Evolutionary conservation across 306 rosid genomes (phyloP).

Genomic region (Lathyrus tuberosus): DNA sequence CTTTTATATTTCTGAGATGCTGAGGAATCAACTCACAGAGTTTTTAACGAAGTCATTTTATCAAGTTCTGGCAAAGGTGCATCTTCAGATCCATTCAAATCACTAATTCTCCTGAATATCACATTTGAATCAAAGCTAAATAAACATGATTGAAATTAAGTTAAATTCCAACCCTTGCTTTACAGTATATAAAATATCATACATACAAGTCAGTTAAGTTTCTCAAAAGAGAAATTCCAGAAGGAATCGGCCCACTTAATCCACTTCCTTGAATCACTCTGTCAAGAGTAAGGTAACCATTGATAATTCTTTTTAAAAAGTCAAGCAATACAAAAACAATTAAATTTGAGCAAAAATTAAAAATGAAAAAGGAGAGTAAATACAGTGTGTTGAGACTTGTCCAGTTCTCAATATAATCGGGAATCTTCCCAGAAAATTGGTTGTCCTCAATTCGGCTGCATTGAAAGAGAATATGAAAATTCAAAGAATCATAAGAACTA

Average conservation of each 20-base stretch:
- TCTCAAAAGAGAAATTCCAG: conserved; percentile 47
- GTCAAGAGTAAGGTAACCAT: conserved; percentile 29
- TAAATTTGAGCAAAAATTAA: neutral
- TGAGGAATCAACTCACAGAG: conserved; percentile 57
- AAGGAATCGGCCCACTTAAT: conserved; percentile 78
- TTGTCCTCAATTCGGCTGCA: conserved; percentile 63
- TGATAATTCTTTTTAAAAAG: neutral
- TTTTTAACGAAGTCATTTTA: conserved; percentile 18
- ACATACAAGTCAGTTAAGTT: conserved; percentile 65
- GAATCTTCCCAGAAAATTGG: conserved; percentile 68
- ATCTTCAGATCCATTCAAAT: conserved; percentile 59
- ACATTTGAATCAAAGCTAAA: conserved; percentile 2
- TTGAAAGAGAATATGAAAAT: neutral
- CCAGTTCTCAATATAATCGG: conserved; percentile 63
- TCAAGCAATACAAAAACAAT: neutral
- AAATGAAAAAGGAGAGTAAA: neutral
- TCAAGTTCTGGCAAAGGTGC: conserved; percentile 57
- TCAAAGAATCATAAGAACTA: neutral
- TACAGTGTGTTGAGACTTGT: conserved; percentile 53
- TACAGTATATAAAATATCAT: neutral
- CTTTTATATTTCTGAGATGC: neutral
- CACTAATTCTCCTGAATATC: conserved; percentile 70
- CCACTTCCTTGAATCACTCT: conserved; percentile 76
- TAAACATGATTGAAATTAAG: neutral
- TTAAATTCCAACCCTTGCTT: neutral